Evolutionary conservation across 2,329 filamentous ascomycete species (phyloP), one percentile per base, ranked within the genome.

Genomic region (Trichoderma harzianum): DNA sequence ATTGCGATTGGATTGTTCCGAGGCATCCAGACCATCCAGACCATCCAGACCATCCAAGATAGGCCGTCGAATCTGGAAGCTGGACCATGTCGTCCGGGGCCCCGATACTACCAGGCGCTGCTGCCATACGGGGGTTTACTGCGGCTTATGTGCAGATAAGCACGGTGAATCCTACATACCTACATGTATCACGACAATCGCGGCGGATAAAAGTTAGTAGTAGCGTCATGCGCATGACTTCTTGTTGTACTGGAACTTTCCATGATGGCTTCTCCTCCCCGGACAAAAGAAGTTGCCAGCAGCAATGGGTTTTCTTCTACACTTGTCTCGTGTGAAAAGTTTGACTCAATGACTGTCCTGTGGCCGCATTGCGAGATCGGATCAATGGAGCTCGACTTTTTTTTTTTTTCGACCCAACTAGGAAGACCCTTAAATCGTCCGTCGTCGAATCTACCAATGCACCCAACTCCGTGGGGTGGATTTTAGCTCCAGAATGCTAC

Each of bases 1-100:
- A 94, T 74, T 90, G 88, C 71, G 92, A 88, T 76, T 93, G 90
- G 76, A 94, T 93, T 18, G 75, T 84, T 36, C 89, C 90, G 71
- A 84, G 80, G 79, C 89, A 93, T 43, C 39, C 16, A 43, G 39
- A n/a, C 39, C 7, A 93, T 43, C 39, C 16, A 43, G 39, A n/a
- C 39, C 7, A 18, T n/a, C 39, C 39, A 43, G 39, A 43, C 91
- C 91, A 93, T 77, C 90, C 83, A 67, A 93, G 87, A n/a, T 34
- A 88, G 68, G 83, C 82, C 0, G 90, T 91, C 62, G 91, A 91
- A 80, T 92, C 90, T 18, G 91, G 91, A 47, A 89, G 76, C 61
- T 55, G 60, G 47, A 12, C 30, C 24, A 70, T 64, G 10, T 24
- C 36, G 21, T 21, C 43, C 8, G 64, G 63, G 47, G 30, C n/a